Conservation (phyloP, 352 stramenopile species). For the Phytophthora pinifolia region DNA sequence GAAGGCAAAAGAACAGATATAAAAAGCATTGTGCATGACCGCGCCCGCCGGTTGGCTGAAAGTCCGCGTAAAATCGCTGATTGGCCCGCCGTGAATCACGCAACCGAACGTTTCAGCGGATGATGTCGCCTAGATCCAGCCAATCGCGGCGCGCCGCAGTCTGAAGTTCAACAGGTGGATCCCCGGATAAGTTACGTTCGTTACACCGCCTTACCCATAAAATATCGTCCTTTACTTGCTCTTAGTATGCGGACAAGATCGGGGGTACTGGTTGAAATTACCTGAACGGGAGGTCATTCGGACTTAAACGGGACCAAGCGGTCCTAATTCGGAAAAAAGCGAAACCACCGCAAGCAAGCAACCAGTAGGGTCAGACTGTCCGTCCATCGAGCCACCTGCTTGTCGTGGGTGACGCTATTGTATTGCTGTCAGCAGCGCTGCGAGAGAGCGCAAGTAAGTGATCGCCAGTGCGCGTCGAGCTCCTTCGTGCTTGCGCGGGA, state of each 20-base stretch:
- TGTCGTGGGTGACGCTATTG: too few species aligned
- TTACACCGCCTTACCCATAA: constrained; percentile 36
- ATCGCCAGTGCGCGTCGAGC: too few species aligned
- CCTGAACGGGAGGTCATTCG: constrained; percentile 11
- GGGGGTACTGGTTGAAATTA: constrained; percentile 1
- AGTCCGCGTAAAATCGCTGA: constrained; percentile 2
- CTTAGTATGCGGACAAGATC: constrained; percentile 15
- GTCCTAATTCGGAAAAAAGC: constrained; percentile 19
- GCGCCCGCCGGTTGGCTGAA: constrained; percentile 14
- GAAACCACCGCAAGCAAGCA: constrained; percentile 20
- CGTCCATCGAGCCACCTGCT: neutral
- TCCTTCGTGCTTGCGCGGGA: too few species aligned
- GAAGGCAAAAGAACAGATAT: constrained; percentile 34
- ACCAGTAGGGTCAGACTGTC: neutral
- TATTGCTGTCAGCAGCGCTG: neutral
- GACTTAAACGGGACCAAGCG: constrained; percentile 1
- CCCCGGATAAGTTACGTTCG: constrained; percentile 21
- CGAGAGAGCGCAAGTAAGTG: neutral
- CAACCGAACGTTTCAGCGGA: constrained; percentile 17
- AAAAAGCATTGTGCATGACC: constrained; percentile 20
- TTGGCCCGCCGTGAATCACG: constrained; percentile 14
- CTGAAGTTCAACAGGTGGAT: constrained; percentile 18
- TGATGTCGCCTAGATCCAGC: constrained; percentile 14
- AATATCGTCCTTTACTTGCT: constrained; percentile 5
- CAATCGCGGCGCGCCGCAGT: constrained; percentile 6